These are phyloP conservation scores for Pseudogymnoascus sp. DNA, from an alignment of 2,329 filamentous ascomycete genomes.

Conservation along the genomic window DNA sequence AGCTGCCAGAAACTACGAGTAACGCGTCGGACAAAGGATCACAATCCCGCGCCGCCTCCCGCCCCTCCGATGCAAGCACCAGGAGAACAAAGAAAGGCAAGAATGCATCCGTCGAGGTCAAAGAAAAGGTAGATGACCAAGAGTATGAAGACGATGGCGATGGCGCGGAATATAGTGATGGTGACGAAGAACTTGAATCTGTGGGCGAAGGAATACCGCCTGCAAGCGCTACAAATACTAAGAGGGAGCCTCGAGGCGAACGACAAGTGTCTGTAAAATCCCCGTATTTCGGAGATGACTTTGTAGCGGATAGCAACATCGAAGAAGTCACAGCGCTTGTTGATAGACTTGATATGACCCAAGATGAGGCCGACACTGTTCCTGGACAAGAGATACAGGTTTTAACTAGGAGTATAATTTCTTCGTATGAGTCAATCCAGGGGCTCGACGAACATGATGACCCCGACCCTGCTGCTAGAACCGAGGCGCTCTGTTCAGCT, in stretches of 20 bases:
- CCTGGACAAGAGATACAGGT: neutral
- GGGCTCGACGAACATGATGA: neutral
- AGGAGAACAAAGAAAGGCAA: constrained; percentile 4
- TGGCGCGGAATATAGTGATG: neutral
- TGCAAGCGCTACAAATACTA: neutral
- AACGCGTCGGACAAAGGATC: neutral
- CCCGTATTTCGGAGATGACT: neutral
- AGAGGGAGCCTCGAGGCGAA: neutral
- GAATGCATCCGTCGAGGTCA: neutral
- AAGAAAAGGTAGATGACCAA: neutral
- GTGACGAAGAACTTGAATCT: neutral
- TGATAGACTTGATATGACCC: neutral
- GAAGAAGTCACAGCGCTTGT: neutral
- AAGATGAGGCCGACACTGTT: neutral
- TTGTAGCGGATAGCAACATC: neutral
- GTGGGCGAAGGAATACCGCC: neutral
- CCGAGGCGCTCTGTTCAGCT: neutral
- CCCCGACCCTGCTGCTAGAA: neutral
- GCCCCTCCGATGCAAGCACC: neutral
- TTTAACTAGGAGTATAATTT: neutral
- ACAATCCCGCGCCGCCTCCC: neutral
- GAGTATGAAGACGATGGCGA: constrained; percentile 8
- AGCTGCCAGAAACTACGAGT: neutral
- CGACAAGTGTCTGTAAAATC: neutral
- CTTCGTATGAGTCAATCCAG: neutral